These are phyloP conservation scores for Heracleum sosnowskyi DNA, from an alignment of 129 eudicot species.

Conservation along the genomic window DNA sequence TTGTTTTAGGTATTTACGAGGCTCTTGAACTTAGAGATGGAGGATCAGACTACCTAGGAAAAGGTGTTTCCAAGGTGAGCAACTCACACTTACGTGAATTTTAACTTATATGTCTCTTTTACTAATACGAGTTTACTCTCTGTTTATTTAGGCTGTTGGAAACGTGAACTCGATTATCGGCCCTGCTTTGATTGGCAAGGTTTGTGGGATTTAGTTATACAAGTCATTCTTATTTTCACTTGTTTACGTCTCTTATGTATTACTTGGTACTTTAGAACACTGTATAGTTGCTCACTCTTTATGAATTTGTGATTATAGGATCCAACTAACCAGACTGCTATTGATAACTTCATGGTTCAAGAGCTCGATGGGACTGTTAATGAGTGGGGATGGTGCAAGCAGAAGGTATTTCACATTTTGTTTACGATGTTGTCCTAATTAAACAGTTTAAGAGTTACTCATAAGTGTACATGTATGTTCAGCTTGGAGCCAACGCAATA, in stretches of 20 bases:
- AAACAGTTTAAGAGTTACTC: background rate
- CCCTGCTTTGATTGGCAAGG: conserved; percentile 95
- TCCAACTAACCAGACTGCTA: conserved; percentile 79
- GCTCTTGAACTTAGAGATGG: conserved; percentile 97
- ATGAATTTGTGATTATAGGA: conserved; percentile 31
- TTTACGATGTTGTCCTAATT: background rate
- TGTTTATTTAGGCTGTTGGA: conserved; percentile 51
- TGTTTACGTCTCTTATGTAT: background rate
- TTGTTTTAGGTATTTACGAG: conserved; percentile 68
- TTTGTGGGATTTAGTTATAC: conserved; percentile 19
- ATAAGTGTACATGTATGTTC: conserved; percentile 7
- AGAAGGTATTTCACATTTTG: conserved; percentile 46
- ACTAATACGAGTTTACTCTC: conserved; percentile 16
- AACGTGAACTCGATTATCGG: conserved; percentile 75
- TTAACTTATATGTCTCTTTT: background rate
- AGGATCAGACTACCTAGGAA: conserved; percentile 90
- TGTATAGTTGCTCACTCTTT: background rate
- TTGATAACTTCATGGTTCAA: conserved; percentile 93
- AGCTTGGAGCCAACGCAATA: conserved; percentile 98
- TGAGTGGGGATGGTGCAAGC: conserved; percentile 99
- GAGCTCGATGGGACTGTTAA: conserved; percentile 89
- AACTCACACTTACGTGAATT: background rate
- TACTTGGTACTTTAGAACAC: background rate
- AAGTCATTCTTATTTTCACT: background rate
- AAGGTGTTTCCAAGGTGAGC: conserved; percentile 88